Base-by-base conservation (phyloP, 202 grass and related monocot genomes). In the Alloteropsis angusta region DNA sequence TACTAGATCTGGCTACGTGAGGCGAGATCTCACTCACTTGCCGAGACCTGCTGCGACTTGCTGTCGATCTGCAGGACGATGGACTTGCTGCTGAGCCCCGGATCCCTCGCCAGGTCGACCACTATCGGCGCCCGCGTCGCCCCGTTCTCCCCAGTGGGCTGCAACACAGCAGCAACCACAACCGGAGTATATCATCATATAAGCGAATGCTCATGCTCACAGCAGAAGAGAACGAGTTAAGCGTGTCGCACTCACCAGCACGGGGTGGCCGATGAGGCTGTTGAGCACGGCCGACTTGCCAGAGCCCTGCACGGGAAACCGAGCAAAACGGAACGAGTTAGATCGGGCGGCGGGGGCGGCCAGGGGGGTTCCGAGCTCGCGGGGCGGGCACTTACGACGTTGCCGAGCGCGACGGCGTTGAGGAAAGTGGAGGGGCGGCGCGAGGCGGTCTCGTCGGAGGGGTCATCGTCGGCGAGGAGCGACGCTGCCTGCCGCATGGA, bases 231-330 rank as follows among this genome's bases (percentile, higher is more conserved):
- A 64, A 67, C 3, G 13, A 80, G 58, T 50, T 69, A 65, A 61
- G 76, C 41, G 3, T 23, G 3, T 4, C 71, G 60, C 47, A 93
- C 81, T 93, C 82, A 99, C 96, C 87, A 99, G 86, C 56, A 99
- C 90, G 46, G 96, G 88, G 84, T 99, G 96, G 41, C 96, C 96
- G 71, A 99, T 96, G 82, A 99, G 87, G 74, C 92, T 96, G 90
- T 99, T 99, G 72, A 99, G 80, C 60, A 99, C 96, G 26, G 96
- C 96, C 61, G 96, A 99, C 89, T 99, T 99, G 62, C 96, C 96
- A 66, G 96, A 77, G 1, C 96, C 92, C 96, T 99, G 87, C 84
- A 89, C 37, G 71, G 71, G 75, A 78, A 54, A 66, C 19, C 10
- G 60, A 78, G 43, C 63, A 83, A 50, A 64, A 1, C 9, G 66